Evolutionary conservation across 2,329 filamentous ascomycete species (phyloP), one percentile per base, ranked within the genome.

Genomic region (Delphinella strobiligena): DNA sequence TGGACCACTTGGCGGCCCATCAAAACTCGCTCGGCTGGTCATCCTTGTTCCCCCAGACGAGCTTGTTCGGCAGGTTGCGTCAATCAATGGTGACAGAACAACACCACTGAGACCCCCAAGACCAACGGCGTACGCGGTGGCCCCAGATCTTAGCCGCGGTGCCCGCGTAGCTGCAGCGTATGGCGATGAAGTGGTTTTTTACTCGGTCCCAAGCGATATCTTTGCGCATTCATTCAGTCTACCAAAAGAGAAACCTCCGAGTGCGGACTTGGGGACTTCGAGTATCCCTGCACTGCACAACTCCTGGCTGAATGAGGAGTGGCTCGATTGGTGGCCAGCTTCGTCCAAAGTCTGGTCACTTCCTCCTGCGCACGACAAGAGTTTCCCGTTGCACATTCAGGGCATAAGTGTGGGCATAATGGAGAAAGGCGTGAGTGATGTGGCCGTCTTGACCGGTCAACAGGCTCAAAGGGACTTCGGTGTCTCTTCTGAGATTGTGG

Each of bases 391-490:
- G 22, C 22, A 27, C 7, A 27, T 27, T 27, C 22, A 27, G 22
- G 22, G 22, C 22, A 7, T 27, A 12, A 7, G 12, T 27, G 22
- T 27, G 7, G 22, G 22, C 7, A 27, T 7, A 7, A 27, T 27
- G 22, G 22, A 27, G 12, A 12, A 27, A 7, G 22, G 12, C 7
- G 22, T 27, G 7, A 27, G 12, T 27, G 22, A 27, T 7, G 22
- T 27, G 12, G 22, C 22, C 7, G 12, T 27, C 22, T 7, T 12
- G 12, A 27, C 12, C 7, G 22, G 22, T 27, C 22, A 7, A 45
- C 52, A 7, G 12, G 22, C 22, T 7, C 22, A 27, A 27, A 27
- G 22, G 22, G 12, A 27, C n/a, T n/a, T n/a, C n/a, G 22, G 12
- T 27, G 7, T 27, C 7, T 27, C 12, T 27, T 7, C 22, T 27